Evolutionary conservation across 352 stramenopile species (phyloP), one percentile per base, ranked within the genome.

Genomic region (Globisporangium spiculum): DNA sequence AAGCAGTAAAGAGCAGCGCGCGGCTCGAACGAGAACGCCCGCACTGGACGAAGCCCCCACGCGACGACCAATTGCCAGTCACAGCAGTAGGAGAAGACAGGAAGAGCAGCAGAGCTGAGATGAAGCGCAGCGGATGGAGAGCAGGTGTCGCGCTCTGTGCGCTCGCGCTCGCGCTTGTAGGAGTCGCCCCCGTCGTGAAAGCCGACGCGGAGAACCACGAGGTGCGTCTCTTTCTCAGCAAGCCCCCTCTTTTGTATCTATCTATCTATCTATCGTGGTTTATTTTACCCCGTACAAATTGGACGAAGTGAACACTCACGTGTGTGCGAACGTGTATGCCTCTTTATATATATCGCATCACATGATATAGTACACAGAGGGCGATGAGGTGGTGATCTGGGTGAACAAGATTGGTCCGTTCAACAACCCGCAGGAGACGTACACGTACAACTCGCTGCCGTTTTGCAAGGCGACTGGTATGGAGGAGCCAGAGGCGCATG

Each of bases 371-470:
- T 96, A 96, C 54, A 62, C 77, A 1, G 65, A 73, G 27, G 76
- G 78, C n/a, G 87, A 96, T 60, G 80, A 91, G 53, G 91, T 98
- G 0, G 78, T 96, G 22, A 81, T 98, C n/a, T 99, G 94, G 94
- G 94, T 98, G 30, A 99, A 98, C 78, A 99, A 99, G 81, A 97
- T 99, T 66, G 90, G 97, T 2, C 94, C 96, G 60, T 98, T 98
- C 78, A 96, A 98, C 78, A 98, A 98, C 72, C 93, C 96, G 44
- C 97, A 99, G 84, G 98, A 99, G 86, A 99, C 97, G 54, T 99
- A 99, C 79, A 97, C 97, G 75, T 99, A 99, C 89, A 99, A 99
- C 79, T 94, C 82, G 60, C 85, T 99, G 57, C 98, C 98, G 20
- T 99, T 99, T 83, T 99, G 98, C 76, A 97, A 97, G 60, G 75